Conservation (phyloP, 140 eudicot genomes). For the Senecio squalidus region DNA sequence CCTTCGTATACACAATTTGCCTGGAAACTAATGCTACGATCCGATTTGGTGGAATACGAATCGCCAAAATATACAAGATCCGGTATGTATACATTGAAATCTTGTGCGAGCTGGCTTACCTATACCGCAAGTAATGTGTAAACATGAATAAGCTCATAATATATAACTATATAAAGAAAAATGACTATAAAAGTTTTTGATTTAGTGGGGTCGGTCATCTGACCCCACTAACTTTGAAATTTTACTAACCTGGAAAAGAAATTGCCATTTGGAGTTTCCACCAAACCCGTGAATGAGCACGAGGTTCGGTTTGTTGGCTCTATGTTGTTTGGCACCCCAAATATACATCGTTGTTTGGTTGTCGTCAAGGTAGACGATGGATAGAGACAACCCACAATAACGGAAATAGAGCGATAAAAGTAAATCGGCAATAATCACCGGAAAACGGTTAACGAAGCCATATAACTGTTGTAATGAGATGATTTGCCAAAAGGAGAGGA, state of each 20-base stretch:
- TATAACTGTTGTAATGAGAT: constrained; percentile 11
- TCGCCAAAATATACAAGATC: constrained; percentile 69
- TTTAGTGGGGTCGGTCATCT: too few species aligned
- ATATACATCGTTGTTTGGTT: constrained; percentile 52
- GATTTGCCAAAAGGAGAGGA: constrained; percentile 10
- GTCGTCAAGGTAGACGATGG: constrained; percentile 38
- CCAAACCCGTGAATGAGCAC: constrained; percentile 72
- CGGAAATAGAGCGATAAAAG: constrained; percentile 42
- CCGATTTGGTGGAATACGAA: constrained; percentile 32
- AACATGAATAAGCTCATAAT: not conserved
- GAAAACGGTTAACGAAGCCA: constrained; percentile 15
- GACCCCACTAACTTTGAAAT: too few species aligned
- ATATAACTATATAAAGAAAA: too few species aligned
- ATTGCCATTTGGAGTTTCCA: constrained; percentile 64
- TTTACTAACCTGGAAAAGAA: constrained; percentile 36
- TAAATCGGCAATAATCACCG: constrained; percentile 27
- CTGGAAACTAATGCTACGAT: constrained; percentile 47
- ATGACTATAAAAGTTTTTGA: too few species aligned
- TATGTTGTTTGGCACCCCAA: constrained; percentile 37
- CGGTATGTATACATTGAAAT: constrained; percentile 64
- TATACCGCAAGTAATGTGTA: too few species aligned
- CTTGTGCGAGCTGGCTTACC: constrained; percentile 27
- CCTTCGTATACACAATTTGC: constrained; percentile 58
- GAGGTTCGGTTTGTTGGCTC: constrained; percentile 42
- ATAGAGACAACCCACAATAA: constrained; percentile 32